Conservation (phyloP, 139 green algal species). For the Chlorella vulgaris region DNA sequence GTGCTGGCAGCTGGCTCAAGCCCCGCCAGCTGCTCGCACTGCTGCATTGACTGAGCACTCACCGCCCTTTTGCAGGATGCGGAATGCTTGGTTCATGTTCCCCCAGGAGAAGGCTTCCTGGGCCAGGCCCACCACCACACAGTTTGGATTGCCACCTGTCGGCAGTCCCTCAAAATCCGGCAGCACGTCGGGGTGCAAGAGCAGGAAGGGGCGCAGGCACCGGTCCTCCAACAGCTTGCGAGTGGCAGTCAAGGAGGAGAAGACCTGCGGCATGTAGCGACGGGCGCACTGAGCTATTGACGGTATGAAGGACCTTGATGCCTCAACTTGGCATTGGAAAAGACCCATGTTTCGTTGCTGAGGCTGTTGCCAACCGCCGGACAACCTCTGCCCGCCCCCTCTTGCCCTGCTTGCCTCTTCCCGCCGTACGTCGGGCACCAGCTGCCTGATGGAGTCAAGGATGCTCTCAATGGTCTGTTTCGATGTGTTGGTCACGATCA, state of each 20-base stretch:
- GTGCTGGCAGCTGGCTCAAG: too few relatives aligned
- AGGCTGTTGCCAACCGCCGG: background rate
- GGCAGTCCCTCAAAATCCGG: slow-evolving; percentile 42
- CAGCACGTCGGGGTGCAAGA: slow-evolving; percentile 47
- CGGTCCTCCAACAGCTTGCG: slow-evolving; percentile 16
- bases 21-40: background rate
- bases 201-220: slow-evolving; percentile 37
- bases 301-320: too few relatives aligned
- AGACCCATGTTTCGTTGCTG: too few relatives aligned
- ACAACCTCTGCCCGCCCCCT: background rate
- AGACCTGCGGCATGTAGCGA: background rate
- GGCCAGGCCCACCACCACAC: slow-evolving; percentile 47
- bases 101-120: slow-evolving; percentile 42
- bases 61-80: slow-evolving; percentile 39
- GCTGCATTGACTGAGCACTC: background rate
- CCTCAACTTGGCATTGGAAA: too few relatives aligned
- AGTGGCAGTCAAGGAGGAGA: slow-evolving; percentile 28
- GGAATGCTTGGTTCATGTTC: slow-evolving; percentile 43
- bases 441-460: background rate
- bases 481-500: slow-evolving; percentile 34
- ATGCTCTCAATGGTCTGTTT: slow-evolving; percentile 13
- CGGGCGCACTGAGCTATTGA: too few relatives aligned
- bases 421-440: slow-evolving; percentile 13
- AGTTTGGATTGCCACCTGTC: slow-evolving; percentile 13
- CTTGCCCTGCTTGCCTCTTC: slow-evolving; percentile 8